These are phyloP conservation scores for Kitagawia praeruptora DNA, from an alignment of 129 eudicot species.

Conservation along the genomic window DNA sequence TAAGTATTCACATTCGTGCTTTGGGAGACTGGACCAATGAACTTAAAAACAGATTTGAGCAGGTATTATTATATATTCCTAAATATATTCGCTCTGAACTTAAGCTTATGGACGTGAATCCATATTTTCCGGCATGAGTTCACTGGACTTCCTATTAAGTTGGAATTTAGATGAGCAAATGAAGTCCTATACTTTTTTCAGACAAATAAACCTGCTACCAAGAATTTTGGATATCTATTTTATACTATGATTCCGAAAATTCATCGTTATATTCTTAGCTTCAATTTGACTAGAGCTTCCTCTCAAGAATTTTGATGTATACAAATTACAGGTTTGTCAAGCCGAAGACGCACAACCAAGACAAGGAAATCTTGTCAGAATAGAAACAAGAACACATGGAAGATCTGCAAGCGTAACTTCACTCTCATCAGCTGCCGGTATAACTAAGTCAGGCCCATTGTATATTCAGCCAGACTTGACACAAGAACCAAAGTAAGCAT, in stretches of 20 bases:
- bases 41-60: conserved; percentile 50
- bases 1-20: conserved; percentile 88
- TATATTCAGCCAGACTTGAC: background rate
- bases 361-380: conserved; percentile 34
- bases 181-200: background rate
- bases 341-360: conserved; percentile 16
- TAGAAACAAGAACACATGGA: conserved; percentile 27
- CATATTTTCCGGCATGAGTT: background rate
- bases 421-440: background rate
- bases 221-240: background rate
- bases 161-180: background rate
- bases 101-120: background rate
- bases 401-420: background rate
- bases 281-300: background rate
- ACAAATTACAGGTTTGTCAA: conserved; percentile 31
- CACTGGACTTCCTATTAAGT: background rate
- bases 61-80: conserved; percentile 39
- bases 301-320: background rate
- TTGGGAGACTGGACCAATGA: conserved; percentile 96
- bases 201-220: background rate
- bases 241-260: background rate
- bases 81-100: background rate
- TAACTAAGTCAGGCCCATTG: background rate
- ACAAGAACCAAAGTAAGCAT: conserved; percentile 39
- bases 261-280: background rate